Evolutionary conservation across 1,284 basidiomycete genomes (phyloP).

Genomic region (Sphaerobolus stellatus): DNA sequence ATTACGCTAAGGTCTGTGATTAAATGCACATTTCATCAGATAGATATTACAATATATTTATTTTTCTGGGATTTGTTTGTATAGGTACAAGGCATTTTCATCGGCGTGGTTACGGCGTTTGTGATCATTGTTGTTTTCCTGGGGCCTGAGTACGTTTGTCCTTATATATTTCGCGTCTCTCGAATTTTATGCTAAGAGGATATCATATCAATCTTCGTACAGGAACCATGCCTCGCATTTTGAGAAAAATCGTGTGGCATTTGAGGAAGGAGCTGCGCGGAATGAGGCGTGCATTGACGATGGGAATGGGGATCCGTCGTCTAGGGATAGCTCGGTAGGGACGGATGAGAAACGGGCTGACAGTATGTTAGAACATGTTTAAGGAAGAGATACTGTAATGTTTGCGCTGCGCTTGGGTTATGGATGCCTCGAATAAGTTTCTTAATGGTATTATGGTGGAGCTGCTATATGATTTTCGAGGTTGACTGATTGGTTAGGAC

Average conservation of each 20-base stretch:
- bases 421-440: too few species aligned
- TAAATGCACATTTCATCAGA: too few species aligned
- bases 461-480: too few species aligned
- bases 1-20: conserved; percentile 68
- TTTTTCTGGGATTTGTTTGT: too few species aligned
- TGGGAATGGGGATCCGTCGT: conserved; percentile 1
- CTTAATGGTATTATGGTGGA: too few species aligned
- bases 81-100: conserved; percentile 79
- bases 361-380: too few species aligned
- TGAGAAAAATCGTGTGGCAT: conserved; percentile 78
- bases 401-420: too few species aligned
- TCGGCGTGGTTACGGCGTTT: conserved; percentile 71
- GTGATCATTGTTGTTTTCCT: conserved; percentile 66
- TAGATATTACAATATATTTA: too few species aligned
- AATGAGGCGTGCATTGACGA: conserved; percentile 39
- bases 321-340: neutral
- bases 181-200: conserved; percentile 10
- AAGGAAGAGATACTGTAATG: too few species aligned
- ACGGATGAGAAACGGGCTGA: neutral
- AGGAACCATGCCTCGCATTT: conserved; percentile 82
- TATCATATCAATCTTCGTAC: conserved; percentile 16
- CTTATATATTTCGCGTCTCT: too few species aligned
- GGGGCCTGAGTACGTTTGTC: conserved; percentile 65
- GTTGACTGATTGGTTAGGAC: too few species aligned
- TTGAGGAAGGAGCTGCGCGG: conserved; percentile 67